A percentile compares a stretch with the other conserved stretches of the same genome.
These are phyloP conservation scores for Suillus ampliporus DNA, from an alignment of 768 basidiomycete genomes.

Conservation along the genomic window DNA sequence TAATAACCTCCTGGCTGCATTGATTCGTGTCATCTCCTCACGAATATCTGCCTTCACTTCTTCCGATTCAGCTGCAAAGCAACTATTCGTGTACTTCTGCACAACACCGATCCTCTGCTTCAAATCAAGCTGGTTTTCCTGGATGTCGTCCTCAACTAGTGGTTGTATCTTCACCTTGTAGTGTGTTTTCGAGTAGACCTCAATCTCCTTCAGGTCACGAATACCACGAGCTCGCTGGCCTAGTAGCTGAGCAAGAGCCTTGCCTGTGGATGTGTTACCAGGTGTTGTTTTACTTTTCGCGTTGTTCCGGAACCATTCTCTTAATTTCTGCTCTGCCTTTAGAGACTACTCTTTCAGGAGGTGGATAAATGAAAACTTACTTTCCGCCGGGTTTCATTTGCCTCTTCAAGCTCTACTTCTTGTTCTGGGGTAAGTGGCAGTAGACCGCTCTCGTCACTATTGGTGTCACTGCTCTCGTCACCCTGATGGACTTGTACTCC, in stretches of 20 bases:
- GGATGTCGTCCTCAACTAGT: background rate
- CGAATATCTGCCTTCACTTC: background rate
- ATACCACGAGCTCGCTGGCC: background rate
- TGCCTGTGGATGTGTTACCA: background rate
- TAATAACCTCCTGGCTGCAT: background rate
- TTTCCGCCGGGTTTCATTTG: background rate
- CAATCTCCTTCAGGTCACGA: background rate
- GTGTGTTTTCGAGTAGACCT: background rate
- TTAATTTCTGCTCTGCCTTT: background rate
- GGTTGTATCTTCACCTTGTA: background rate
- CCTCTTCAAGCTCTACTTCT: background rate
- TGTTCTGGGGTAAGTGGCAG: background rate
- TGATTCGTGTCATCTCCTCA: background rate
- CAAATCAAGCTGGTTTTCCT: background rate
- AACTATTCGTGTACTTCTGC: background rate
- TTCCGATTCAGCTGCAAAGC: background rate
- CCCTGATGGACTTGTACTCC: background rate
- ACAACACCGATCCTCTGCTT: background rate
- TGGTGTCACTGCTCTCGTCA: background rate
- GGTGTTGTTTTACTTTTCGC: background rate
- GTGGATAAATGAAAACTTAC: background rate
- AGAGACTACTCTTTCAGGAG: background rate
- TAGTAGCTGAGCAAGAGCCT: background rate
- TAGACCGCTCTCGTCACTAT: background rate
- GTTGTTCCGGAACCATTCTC: background rate